phyloP scores from a whole-genome alignment of 1,139 yeast species.

The Scheffersomyces segobiensis region DNA sequence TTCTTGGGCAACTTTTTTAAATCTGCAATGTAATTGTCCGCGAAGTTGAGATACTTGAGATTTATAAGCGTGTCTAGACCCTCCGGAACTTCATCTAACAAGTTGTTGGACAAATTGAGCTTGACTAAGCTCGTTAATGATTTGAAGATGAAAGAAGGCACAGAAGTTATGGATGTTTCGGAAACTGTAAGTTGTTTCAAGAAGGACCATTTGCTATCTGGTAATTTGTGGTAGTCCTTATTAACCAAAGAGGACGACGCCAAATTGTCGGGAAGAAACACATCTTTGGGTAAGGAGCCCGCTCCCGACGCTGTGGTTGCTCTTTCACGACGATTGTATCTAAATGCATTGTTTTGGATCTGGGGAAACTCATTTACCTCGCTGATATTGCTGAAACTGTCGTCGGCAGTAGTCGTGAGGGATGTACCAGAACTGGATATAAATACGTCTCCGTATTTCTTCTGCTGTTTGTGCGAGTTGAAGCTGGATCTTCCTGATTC shows the following conservation, averaged over 20 bases:
- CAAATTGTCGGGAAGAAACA: slow-evolving; percentile 12
- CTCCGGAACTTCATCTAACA: slow-evolving; percentile 50
- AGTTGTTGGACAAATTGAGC: slow-evolving; percentile 57
- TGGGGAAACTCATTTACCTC: slow-evolving; percentile 12
- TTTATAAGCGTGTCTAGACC: slow-evolving; percentile 51
- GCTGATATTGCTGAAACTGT: slow-evolving; percentile 6
- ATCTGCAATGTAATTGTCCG: slow-evolving; percentile 52
- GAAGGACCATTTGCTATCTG: slow-evolving; percentile 52
- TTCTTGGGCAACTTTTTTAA: slow-evolving; percentile 41
- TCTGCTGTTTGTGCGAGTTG: slow-evolving; percentile 25
- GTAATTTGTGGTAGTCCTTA: slow-evolving; percentile 24
- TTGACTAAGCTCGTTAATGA: slow-evolving; percentile 54
- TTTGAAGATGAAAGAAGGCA: slow-evolving; percentile 48
- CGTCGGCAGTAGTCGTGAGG: slow-evolving; percentile 8
- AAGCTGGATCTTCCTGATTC: slow-evolving; percentile 49
- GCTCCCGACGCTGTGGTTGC: slow-evolving; percentile 28
- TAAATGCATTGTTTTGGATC: slow-evolving; percentile 22
- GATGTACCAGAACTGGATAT: slow-evolving; percentile 1
- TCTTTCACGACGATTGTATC: slow-evolving; percentile 24
- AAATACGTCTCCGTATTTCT: slow-evolving; percentile 12
- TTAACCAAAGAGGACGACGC: neutral
- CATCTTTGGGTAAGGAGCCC: slow-evolving; percentile 28
- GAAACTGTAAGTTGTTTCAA: slow-evolving; percentile 58
- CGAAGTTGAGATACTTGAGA: slow-evolving; percentile 55
- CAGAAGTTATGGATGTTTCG: slow-evolving; percentile 51